Evolutionary conservation across 2,329 filamentous ascomycete genomes (phyloP), one percentile per base, ranked within the genome.

Genomic region (Tolypocladium paradoxum): DNA sequence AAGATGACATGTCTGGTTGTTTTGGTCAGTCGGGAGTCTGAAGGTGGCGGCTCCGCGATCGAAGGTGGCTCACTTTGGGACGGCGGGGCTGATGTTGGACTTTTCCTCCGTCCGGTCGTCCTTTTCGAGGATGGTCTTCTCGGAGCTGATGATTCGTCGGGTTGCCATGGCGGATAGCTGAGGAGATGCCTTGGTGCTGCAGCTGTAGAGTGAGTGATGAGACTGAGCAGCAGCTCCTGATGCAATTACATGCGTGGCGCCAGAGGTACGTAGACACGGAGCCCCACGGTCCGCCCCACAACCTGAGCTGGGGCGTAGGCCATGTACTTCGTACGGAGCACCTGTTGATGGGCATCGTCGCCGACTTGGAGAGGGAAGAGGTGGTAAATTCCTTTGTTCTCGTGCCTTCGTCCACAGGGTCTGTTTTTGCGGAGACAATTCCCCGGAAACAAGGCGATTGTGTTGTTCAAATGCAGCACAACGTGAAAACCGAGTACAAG

Each of bases 71-170:
- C 73, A 95, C 89, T 78, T 76, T 51, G 90, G 90, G 49, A 96
- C 90, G 24, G 89, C 90, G 22, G 90, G 88, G n/a, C 84, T 73
- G 58, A 87, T 91, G 71, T 84, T 82, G 53, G 87, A 90, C 62
- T 83, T 82, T 60, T 78, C 73, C 54, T 70, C 66, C 34, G 73
- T 65, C 57, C 59, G 65, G 57, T 81, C 77, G 65, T 83, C 79
- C 62, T 80, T 76, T 56, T 84, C 79, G 49, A 88, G 76, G 54
- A 82, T 73, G 33, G 80, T 82, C 73, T 86, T 87, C 69, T 88
- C 85, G 7, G 76, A 70, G 37, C 77, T 76, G 57, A 84, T 73
- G 62, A 82, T 84, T 63, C 87, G 78, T 69, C 83, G 77, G 45
- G 85, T 85, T 14, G 88, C 76, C 88, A 91, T 91, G 59, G 51